Conservation (phyloP, 306 rosid species). For the Rubus parviflorus region DNA sequence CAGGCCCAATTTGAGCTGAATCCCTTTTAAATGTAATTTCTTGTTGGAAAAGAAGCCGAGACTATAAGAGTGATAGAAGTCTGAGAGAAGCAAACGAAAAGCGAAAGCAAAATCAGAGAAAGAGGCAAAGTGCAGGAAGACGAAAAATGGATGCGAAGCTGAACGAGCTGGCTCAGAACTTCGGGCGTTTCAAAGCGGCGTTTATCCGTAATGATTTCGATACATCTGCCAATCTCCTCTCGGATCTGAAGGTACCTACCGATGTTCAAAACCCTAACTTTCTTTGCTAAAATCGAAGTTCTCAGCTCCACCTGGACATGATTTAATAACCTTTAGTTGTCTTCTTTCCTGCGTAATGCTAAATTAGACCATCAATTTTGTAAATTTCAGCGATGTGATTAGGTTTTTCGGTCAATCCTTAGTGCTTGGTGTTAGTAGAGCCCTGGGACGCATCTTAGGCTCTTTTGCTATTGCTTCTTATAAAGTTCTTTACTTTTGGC, state of each 20-base stretch:
- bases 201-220: slow-evolving; percentile 58
- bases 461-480: not conserved
- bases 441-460: not conserved
- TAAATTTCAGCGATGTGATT: not conserved
- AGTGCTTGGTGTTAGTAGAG: not conserved
- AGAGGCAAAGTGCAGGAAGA: slow-evolving; percentile 1
- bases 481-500: not conserved
- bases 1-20: not conserved
- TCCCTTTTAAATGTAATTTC: not conserved
- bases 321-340: not conserved
- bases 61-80: not conserved
- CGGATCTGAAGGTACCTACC: slow-evolving; percentile 70
- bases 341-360: not conserved
- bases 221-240: slow-evolving; percentile 46
- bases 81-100: not conserved
- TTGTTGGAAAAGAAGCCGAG: slow-evolving; percentile 35
- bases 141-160: slow-evolving; percentile 73
- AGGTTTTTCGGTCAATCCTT: not conserved
- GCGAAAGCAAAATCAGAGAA: slow-evolving; percentile 22
- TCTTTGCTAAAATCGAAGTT: not conserved
- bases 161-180: slow-evolving; percentile 66
- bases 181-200: slow-evolving; percentile 84
- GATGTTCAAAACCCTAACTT: slow-evolving; percentile 42
- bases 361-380: not conserved
- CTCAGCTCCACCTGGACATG: not conserved